Evolutionary conservation across 225 moss, liverwort and hornwort species (phyloP).

Genomic region (Asterella californica): DNA sequence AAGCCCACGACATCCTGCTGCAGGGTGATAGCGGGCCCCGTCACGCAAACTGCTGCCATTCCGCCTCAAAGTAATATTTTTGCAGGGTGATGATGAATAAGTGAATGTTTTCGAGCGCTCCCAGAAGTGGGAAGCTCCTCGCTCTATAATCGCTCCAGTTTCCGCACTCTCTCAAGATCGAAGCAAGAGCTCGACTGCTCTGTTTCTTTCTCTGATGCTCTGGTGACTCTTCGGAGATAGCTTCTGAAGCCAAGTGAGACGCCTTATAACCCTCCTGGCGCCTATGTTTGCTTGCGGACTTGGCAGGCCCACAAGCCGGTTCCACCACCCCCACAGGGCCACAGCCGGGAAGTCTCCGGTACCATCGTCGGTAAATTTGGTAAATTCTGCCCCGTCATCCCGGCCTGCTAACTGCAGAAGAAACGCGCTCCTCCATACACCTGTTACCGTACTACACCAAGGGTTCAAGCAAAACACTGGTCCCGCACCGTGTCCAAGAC

Average conservation of each 20-base stretch:
- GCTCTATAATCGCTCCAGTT: background rate
- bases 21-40: background rate
- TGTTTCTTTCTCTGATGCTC: background rate
- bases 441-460: too few species aligned
- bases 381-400: too few species aligned
- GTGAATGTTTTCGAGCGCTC: conserved; percentile 2
- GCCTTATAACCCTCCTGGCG: background rate
- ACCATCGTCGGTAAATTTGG: too few species aligned
- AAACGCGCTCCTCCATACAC: too few species aligned
- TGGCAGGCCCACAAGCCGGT: background rate
- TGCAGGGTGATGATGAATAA: background rate
- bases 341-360: too few species aligned
- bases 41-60: conserved; percentile 7
- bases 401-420: too few species aligned
- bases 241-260: background rate
- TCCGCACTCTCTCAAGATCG: conserved; percentile 1
- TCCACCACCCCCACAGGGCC: background rate
- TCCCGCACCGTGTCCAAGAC: too few species aligned
- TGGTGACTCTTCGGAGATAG: background rate
- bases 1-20: conserved; percentile 4
- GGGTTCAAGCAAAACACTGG: too few species aligned
- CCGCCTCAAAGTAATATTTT: background rate
- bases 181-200: background rate
- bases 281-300: background rate
- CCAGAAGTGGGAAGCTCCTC: background rate